Evolutionary conservation across 2,329 filamentous ascomycete species (phyloP).

Genomic region (Phyllachora maydis): DNA sequence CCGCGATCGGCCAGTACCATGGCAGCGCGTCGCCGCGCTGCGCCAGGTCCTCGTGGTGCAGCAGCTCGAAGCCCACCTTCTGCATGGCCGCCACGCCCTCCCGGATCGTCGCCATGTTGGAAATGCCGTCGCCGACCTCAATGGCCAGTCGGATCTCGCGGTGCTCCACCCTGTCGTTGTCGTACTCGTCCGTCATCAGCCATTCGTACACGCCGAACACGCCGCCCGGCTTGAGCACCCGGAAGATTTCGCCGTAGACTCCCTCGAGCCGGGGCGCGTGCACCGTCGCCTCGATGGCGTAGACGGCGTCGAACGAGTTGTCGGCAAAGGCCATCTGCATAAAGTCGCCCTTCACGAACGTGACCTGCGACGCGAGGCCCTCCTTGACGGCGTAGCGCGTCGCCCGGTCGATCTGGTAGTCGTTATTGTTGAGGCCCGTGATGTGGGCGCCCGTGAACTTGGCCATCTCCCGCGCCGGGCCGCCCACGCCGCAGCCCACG

Average conservation of each 20-base stretch:
- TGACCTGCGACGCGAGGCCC: slow-evolving; percentile 57
- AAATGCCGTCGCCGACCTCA: slow-evolving; percentile 89
- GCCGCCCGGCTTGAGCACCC: slow-evolving; percentile 87
- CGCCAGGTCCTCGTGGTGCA: slow-evolving; percentile 74
- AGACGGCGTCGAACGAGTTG: slow-evolving; percentile 83
- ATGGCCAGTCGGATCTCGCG: slow-evolving; percentile 84
- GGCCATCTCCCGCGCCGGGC: slow-evolving; percentile 85
- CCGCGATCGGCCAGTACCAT: slow-evolving; percentile 88
- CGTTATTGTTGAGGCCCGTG: slow-evolving; percentile 93
- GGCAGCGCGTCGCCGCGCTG: slow-evolving; percentile 53
- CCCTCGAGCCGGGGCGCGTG: slow-evolving; percentile 81
- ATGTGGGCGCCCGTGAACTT: slow-evolving; percentile 86
- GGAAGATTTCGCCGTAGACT: slow-evolving; percentile 87
- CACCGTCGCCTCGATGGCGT: slow-evolving; percentile 92
- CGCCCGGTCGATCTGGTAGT: slow-evolving; percentile 96
- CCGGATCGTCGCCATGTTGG: slow-evolving; percentile 82
- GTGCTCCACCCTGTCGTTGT: slow-evolving; percentile 73
- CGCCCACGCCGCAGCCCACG: slow-evolving; percentile 92
- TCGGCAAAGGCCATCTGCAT: slow-evolving; percentile 97
- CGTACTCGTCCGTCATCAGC: slow-evolving; percentile 93
- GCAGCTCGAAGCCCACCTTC: slow-evolving; percentile 66
- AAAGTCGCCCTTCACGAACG: slow-evolving; percentile 89
- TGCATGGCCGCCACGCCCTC: slow-evolving; percentile 72
- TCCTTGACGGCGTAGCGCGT: slow-evolving; percentile 67
- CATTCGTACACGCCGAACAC: slow-evolving; percentile 96